Evolutionary conservation across 768 basidiomycete species (phyloP), one percentile per base, ranked within the genome.

Genomic region (Rhizopogon rudus): DNA sequence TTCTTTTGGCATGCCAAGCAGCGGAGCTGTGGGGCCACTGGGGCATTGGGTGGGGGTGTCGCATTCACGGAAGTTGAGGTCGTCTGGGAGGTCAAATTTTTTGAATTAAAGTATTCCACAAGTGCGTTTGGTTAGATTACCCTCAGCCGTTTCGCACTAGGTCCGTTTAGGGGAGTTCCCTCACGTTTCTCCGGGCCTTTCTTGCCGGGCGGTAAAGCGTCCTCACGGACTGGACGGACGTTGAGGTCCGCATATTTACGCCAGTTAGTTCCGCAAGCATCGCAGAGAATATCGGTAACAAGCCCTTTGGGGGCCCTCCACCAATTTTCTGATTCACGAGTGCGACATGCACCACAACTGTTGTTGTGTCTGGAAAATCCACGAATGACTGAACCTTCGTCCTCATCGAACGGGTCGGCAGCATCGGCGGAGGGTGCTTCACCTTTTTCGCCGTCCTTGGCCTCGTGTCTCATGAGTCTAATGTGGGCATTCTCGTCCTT

Each of bases 301-400:
- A 95, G 78, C 20, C 88, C 89, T 65, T 91, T 91, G 2, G 93
- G 94, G 13, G 93, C 92, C 67, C 89, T 91, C 92, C 92, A 97
- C 93, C 93, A 97, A 3, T 71, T 73, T 39, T 77, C 77, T 6
- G 88, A 88, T 57, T 92, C 89, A 53, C 86, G 84, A 6, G 88
- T 90, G 48, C 88, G 78, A 68, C 93, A 97, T 3, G 91, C 90
- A 37, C 89, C 92, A 63, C 93, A 97, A 57, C 77, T 81, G 29
- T 75, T 67, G 61, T 74, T 80, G 39, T 76, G 73, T 64, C 76
- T 84, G 42, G 77, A 76, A 35, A 77, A 77, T 54, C 79, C 78
- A 17, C 74, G 77, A 52, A 88, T 77, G 58, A 91, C 76, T 1
- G 92, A 94, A 10, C 82, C 82, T 65, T 94, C 92, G 53, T 91